Base-by-base conservation (phyloP, 352 stramenopile genomes). In the Phytophthora ramorum region DNA sequence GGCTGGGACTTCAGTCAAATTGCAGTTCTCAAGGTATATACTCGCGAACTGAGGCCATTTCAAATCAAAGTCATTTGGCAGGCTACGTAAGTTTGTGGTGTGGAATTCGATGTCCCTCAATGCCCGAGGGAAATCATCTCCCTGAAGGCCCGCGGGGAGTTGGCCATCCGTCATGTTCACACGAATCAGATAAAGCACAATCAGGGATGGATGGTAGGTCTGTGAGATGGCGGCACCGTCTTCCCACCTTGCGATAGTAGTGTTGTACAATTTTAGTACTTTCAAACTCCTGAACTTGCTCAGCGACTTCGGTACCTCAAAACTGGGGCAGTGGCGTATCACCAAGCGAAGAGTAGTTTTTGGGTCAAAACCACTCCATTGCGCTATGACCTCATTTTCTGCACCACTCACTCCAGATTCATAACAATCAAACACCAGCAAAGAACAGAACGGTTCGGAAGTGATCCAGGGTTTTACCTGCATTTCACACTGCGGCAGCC, bases 221-320 rank as follows among this genome's bases (percentile, higher is more conserved):
- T 68, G 16, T n/a, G 61, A 72, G 22, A 85, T 41, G 0, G 71
- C 58, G 9, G 74, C 71, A n/a, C 51, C 52, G n/a, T 48, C 16
- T 0, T 44, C 44, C 71, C 73, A 85, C 14, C 28, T 57, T 5
- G 41, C 17, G 10, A 87, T 63, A 9, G 73, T 80, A 2, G 73
- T 71, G 45, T 83, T 85, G 63, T 79, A 83, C 7, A 81, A 44
- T 48, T 83, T 81, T 1, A 83, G 28, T 1, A 60, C 63, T 19
- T 76, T 40, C 2, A 85, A 45, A 4, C 43, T 28, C 2, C 40
- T 69, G 40, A 84, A 81, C 0, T 43, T 13, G 7, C 68, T 49
- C 4, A 88, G n/a, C 0, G 22, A 13, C 1, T 48, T 38, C 1
- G 66, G 49, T 7, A 85, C 58, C 32, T 86, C 69, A 1, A 87